Conservation (phyloP, 495 filamentous ascomycete species). For the Apodospora peruviana region DNA sequence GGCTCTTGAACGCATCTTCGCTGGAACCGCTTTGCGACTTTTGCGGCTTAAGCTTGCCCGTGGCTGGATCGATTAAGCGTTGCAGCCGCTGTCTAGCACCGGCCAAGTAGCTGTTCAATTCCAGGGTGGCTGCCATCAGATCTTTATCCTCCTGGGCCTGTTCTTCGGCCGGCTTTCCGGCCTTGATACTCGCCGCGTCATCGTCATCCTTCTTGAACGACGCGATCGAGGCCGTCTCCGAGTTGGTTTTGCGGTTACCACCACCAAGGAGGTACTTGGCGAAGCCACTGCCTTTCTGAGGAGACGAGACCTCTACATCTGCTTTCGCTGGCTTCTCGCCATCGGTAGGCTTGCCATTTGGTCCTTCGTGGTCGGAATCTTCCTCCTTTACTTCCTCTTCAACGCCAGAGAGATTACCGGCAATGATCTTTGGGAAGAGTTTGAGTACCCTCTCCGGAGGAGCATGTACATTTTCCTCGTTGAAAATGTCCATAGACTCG, state of each 20-base stretch:
- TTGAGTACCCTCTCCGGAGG: constrained; percentile 84
- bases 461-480: constrained; percentile 68
- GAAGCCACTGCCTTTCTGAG: constrained; percentile 36
- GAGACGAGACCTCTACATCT: constrained; percentile 33
- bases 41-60: constrained; percentile 61
- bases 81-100: constrained; percentile 78
- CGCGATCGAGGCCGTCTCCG: constrained; percentile 60
- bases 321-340: constrained; percentile 35
- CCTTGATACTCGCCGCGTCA: constrained; percentile 41
- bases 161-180: constrained; percentile 28
- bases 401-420: constrained; percentile 65
- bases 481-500: constrained; percentile 87
- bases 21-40: constrained; percentile 47
- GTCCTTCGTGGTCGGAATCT: constrained; percentile 37
- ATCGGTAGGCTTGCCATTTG: constrained; percentile 41
- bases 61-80: constrained; percentile 69
- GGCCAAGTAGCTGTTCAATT: constrained; percentile 78
- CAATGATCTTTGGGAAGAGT: constrained; percentile 77
- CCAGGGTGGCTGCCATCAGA: constrained; percentile 69
- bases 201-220: constrained; percentile 50
- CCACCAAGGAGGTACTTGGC: constrained; percentile 48
- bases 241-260: constrained; percentile 49
- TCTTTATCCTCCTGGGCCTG: constrained; percentile 68
- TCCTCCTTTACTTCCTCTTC: constrained; percentile 35
- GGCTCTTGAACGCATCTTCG: constrained; percentile 46